Conservation (phyloP, 2,329 filamentous ascomycete species). For the Pseudogymnoascus sp. region DNA sequence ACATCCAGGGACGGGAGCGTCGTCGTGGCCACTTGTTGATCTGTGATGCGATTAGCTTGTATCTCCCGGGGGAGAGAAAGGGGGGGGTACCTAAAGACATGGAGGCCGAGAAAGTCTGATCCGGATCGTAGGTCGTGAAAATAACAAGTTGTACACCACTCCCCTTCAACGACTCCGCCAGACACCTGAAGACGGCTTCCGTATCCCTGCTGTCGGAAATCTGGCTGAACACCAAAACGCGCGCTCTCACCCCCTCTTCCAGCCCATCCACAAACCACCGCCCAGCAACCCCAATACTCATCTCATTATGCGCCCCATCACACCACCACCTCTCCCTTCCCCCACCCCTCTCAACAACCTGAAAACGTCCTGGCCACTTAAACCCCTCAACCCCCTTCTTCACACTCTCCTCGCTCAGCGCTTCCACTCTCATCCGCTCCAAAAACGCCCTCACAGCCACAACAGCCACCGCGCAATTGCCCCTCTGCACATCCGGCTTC, state of each 20-base stretch:
- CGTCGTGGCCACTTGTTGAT: slow-evolving; percentile 11
- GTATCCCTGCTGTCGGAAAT: background rate
- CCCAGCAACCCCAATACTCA: slow-evolving; percentile 72
- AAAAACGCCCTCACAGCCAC: slow-evolving; percentile 42
- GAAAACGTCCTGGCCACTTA: slow-evolving; percentile 70
- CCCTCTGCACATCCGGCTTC: slow-evolving; percentile 45
- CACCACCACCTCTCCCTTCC: slow-evolving; percentile 24
- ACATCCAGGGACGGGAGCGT: slow-evolving; percentile 8
- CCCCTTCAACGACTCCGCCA: background rate
- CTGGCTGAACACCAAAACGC: slow-evolving; percentile 5
- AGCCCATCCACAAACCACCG: slow-evolving; percentile 63
- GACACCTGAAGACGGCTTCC: background rate
- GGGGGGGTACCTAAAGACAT: background rate
- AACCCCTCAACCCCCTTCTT: slow-evolving; percentile 57
- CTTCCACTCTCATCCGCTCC: slow-evolving; percentile 5
- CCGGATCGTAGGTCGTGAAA: slow-evolving; percentile 8
- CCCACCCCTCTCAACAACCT: slow-evolving; percentile 38
- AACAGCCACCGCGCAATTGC: slow-evolving; percentile 42
- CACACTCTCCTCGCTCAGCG: background rate
- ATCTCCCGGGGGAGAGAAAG: background rate
- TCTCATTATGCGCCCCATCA: slow-evolving; percentile 36
- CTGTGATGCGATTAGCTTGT: background rate
- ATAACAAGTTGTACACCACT: background rate
- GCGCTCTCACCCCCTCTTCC: slow-evolving; percentile 7
- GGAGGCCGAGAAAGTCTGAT: background rate